phyloP scores from a whole-genome alignment of 495 filamentous ascomycete genomes.

The Podospora pseudopauciseta region DNA sequence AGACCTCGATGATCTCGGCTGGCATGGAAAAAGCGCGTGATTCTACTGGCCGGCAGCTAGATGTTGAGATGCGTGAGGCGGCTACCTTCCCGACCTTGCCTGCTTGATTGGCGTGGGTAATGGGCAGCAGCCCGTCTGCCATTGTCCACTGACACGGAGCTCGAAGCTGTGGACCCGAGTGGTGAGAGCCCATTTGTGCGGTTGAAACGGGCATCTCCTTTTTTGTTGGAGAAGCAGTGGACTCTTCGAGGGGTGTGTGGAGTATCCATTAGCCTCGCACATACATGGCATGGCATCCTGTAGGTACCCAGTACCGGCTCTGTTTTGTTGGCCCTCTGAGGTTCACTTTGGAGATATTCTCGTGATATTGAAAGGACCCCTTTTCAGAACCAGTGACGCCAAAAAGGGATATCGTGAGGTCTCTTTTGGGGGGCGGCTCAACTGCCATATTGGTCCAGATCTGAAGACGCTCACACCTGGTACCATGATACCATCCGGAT shows the following conservation, averaged over 20 bases:
- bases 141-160: conserved; percentile 7
- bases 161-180: conserved; percentile 23
- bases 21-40: conserved; percentile 14
- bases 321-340: background rate
- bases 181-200: conserved; percentile 30
- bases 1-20: conserved; percentile 11
- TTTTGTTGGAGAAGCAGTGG: conserved; percentile 26
- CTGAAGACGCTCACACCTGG: conserved; percentile 18
- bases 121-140: background rate
- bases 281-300: background rate
- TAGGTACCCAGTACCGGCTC: conserved; percentile 2
- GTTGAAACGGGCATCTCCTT: conserved; percentile 27
- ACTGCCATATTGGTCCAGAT: conserved; percentile 7
- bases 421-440: conserved; percentile 7
- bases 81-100: conserved; percentile 17
- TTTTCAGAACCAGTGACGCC: background rate
- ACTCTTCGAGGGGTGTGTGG: conserved; percentile 16
- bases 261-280: conserved; percentile 6
- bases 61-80: conserved; percentile 20
- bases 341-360: background rate
- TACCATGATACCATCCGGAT: conserved; percentile 11
- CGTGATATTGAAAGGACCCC: background rate
- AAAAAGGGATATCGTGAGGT: background rate
- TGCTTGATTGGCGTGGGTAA: conserved; percentile 6
- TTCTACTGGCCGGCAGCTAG: conserved; percentile 21